phyloP scores from a whole-genome alignment of 2,329 filamentous ascomycete species.

The Xylaria sp. region DNA sequence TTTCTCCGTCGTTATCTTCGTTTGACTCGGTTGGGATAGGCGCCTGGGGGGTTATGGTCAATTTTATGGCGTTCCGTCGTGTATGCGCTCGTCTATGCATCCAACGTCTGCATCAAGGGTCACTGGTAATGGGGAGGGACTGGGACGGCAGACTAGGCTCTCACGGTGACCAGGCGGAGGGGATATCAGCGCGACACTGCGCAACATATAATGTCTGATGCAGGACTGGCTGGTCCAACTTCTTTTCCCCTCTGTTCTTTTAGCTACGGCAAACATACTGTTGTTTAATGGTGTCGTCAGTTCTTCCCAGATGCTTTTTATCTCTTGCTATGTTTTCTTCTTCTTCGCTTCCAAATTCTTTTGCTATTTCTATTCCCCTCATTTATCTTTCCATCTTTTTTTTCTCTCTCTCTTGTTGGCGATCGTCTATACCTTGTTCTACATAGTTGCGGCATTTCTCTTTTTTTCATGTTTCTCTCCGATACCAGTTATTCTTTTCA shows the following conservation, averaged over 20 bases:
- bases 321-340: background rate
- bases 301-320: slow-evolving; percentile 12
- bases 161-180: slow-evolving; percentile 28
- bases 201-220: slow-evolving; percentile 37
- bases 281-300: slow-evolving; percentile 36
- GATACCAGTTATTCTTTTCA: slow-evolving; percentile 7
- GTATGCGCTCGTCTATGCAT: slow-evolving; percentile 31
- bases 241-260: slow-evolving; percentile 43
- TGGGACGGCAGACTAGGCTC: slow-evolving; percentile 31
- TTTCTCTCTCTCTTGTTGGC: slow-evolving; percentile 23
- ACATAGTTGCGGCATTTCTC: slow-evolving; percentile 37
- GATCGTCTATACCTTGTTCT: slow-evolving; percentile 52
- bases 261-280: slow-evolving; percentile 42
- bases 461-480: slow-evolving; percentile 19
- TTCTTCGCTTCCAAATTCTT: background rate
- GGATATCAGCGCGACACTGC: slow-evolving; percentile 28
- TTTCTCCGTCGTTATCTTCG: slow-evolving; percentile 30
- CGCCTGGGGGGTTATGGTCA: slow-evolving; percentile 26
- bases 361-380: slow-evolving; percentile 13
- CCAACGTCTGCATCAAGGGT: slow-evolving; percentile 34
- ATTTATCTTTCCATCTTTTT: slow-evolving; percentile 22
- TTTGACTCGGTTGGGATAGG: slow-evolving; percentile 28
- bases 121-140: slow-evolving; percentile 31
- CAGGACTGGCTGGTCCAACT: slow-evolving; percentile 37
- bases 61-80: slow-evolving; percentile 28